Base-by-base conservation (phyloP, 768 basidiomycete species). In the Podaxis sp. region DNA sequence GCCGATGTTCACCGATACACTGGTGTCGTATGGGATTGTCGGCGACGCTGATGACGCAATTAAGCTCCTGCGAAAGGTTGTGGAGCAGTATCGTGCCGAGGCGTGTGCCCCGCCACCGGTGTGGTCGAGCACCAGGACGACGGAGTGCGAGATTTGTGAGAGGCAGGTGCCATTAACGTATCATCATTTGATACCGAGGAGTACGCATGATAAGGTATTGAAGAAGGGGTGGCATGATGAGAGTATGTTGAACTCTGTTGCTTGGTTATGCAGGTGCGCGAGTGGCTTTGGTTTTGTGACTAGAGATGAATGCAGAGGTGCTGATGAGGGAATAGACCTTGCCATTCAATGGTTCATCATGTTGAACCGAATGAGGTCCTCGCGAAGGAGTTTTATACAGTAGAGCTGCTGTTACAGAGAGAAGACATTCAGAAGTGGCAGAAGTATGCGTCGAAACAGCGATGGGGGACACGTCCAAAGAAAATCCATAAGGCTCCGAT, bases 391-490 rank as follows among this genome's bases (percentile, higher is more conserved):
- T 87, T 72, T 61, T 80, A 84, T 64, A 85, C 84, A 0, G 75
- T 86, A 2, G 80, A 82, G 13, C 70, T 81, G 3, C 73, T 87
- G 8, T 70, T 86, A 4, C 71, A 76, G 52, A 70, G 84, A 52
- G 85, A 85, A 48, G 85, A 87, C 53, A 80, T 87, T 8, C 79
- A 80, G 69, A 81, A 77, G 60, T 87, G 85, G 85, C 74, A 75
- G 46, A 78, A 74, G 54, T 87, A 86, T 66, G 84, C 84, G 2
- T 71, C 82, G 11, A 85, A 77, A 58, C 79, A 80, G 68, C 70
- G 76, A 39, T 79, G 62, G 63, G 15, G 52, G 30, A 15, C 52
- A 36, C 44, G 65, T 49, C 52, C 59, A 19, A 53, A 59, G 54
- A 39, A 40, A 24, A 19, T 56, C 7, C 36, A 56, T 12, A 24